Evolutionary conservation across 2,329 filamentous ascomycete genomes (phyloP).

Genomic region (Sporothrix protearum): DNA sequence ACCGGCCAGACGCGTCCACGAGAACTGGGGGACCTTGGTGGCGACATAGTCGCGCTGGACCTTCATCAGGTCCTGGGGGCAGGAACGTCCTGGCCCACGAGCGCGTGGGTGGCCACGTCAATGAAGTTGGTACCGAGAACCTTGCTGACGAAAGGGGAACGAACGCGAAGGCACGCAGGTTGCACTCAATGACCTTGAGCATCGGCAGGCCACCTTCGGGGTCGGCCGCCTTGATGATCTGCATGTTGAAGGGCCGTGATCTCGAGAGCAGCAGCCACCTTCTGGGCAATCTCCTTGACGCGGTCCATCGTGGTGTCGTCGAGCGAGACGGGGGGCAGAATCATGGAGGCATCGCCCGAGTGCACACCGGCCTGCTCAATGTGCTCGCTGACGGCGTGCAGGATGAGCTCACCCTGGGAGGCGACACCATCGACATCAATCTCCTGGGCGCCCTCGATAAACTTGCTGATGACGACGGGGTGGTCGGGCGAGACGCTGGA

Average conservation of each 20-base stretch:
- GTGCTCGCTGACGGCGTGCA: conserved; percentile 94
- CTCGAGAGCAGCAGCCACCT: conserved; percentile 94
- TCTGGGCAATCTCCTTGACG: conserved; percentile 91
- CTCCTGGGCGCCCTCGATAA: conserved; percentile 93
- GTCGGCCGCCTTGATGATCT: conserved; percentile 98
- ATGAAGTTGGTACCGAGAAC: conserved; percentile 97
- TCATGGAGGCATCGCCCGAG: conserved; percentile 92
- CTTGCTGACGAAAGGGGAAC: conserved; percentile 98
- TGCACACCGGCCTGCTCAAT: conserved; percentile 96
- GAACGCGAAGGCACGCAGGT: conserved; percentile 94
- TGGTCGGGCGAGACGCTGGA: conserved; percentile 90
- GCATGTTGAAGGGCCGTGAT: conserved; percentile 99
- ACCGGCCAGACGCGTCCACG: conserved; percentile 94
- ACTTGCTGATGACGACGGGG: conserved; percentile 96
- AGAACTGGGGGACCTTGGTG: conserved; percentile 98
- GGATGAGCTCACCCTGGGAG: conserved; percentile 75
- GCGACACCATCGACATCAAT: conserved; percentile 95
- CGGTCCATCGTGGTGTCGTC: conserved; percentile 75
- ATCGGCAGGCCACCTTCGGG: conserved; percentile 69
- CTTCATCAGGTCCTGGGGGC: conserved; percentile 83
- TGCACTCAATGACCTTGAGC: conserved; percentile 99
- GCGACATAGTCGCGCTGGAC: conserved; percentile 87
- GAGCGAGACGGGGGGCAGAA: conserved; percentile 80
- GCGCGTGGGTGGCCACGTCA: conserved; percentile 89
- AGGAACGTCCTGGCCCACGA: conserved; percentile 75